A percentile compares a stretch with the other conserved stretches of the same genome.
Conservation (phyloP, 441 rosid species). For the Adansonia rubrostipa region DNA sequence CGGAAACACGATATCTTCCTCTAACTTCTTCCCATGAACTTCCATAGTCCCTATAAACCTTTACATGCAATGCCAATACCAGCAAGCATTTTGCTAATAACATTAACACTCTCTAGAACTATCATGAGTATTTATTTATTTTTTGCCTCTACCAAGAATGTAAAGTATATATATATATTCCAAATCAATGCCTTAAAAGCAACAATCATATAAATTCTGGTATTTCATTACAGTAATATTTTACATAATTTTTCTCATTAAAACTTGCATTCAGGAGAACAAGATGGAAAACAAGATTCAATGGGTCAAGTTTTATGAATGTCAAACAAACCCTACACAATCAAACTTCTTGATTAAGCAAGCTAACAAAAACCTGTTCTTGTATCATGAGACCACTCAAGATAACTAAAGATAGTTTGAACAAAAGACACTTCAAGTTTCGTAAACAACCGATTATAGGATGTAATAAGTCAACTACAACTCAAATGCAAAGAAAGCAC, state of each 20-base stretch:
- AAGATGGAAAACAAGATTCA: neutral
- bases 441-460: neutral
- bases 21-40: too few relatives aligned
- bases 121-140: neutral
- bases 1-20: too few relatives aligned
- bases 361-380: neutral
- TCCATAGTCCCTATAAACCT: too few relatives aligned
- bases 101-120: neutral
- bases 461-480: neutral
- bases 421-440: neutral
- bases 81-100: neutral
- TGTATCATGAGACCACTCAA: neutral
- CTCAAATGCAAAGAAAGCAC: neutral
- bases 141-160: neutral
- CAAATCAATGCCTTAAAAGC: neutral
- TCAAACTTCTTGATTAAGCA: too few relatives aligned
- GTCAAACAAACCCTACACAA: neutral
- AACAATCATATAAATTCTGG: neutral
- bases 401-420: neutral
- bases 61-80: constrained; percentile 1
- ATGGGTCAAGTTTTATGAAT: neutral
- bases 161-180: neutral
- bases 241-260: neutral
- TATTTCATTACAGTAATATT: neutral
- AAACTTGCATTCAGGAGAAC: neutral